Evolutionary conservation across 1,284 basidiomycete genomes (phyloP).

Genomic region (Trichosporon sp.): DNA sequence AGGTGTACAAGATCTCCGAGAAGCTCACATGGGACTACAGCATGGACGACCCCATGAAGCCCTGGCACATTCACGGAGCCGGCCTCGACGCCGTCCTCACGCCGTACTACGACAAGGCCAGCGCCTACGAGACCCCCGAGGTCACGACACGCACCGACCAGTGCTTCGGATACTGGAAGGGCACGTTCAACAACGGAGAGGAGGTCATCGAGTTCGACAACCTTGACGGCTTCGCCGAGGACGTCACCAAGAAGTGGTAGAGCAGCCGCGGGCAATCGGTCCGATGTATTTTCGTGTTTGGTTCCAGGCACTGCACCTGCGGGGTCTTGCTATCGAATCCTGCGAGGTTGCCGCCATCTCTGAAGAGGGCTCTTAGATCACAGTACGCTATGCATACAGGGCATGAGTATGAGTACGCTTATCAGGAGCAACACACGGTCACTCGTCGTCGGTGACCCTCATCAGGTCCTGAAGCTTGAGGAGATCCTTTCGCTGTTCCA

Average conservation of each 20-base stretch:
- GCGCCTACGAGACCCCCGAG: not conserved
- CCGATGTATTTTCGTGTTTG: not conserved
- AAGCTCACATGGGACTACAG: conserved; percentile 15
- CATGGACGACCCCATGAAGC: conserved; percentile 8
- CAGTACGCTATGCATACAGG: not conserved
- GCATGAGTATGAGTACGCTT: not conserved
- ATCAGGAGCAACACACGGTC: not conserved
- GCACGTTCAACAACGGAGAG: conserved; percentile 13
- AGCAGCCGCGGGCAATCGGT: not conserved
- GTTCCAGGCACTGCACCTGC: not conserved
- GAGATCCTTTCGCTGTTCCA: not conserved
- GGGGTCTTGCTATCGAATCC: not conserved
- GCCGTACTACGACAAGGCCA: conserved; percentile 14
- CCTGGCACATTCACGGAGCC: conserved; percentile 13
- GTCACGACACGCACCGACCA: conserved; percentile 11
- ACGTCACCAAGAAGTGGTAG: conserved; percentile 5
- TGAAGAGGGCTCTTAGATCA: not conserved
- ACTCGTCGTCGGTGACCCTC: not conserved
- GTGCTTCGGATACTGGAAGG: conserved; percentile 15
- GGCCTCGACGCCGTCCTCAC: conserved; percentile 15
- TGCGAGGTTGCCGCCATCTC: too few species aligned
- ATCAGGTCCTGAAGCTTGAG: not conserved
- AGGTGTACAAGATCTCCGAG: conserved; percentile 15
- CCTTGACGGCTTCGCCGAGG: conserved; percentile 17
- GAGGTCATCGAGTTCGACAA: conserved; percentile 15